These are phyloP conservation scores for Alternaria arbusti DNA, from an alignment of 2,329 filamentous ascomycete species.

Conservation along the genomic window DNA sequence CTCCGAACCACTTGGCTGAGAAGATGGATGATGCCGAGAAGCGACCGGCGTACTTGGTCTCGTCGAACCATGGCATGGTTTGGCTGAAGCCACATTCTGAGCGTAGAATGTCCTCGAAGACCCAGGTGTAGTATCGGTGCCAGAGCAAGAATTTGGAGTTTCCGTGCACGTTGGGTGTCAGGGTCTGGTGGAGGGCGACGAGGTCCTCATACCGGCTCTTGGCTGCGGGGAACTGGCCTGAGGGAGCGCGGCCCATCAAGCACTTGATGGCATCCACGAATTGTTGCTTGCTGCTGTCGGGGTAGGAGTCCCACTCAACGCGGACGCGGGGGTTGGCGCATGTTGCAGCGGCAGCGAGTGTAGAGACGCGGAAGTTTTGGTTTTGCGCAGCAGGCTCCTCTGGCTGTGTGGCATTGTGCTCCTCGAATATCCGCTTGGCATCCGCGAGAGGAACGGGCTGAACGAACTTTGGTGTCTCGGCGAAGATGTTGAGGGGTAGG, in stretches of 20 bases:
- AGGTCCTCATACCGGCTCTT: conserved; percentile 44
- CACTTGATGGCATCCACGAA: conserved; percentile 41
- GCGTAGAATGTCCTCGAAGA: conserved; percentile 51
- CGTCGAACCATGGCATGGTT: conserved; percentile 48
- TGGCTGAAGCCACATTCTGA: conserved; percentile 52
- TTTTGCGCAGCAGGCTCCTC: background rate
- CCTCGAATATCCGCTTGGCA: conserved; percentile 6
- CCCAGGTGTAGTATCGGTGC: conserved; percentile 53
- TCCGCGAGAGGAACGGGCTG: conserved; percentile 14
- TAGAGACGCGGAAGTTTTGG: background rate
- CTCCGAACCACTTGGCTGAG: conserved; percentile 35
- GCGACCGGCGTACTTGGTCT: conserved; percentile 40
- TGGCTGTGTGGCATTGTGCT: background rate
- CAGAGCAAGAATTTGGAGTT: conserved; percentile 51
- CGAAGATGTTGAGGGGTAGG: conserved; percentile 15
- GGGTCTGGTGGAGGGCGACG: conserved; percentile 42
- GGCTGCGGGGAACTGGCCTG: conserved; percentile 33
- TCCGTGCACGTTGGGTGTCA: conserved; percentile 43
- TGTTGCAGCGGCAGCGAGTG: conserved; percentile 8
- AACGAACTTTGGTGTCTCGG: conserved; percentile 9
- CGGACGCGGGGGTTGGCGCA: conserved; percentile 41
- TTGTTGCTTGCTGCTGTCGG: conserved; percentile 28
- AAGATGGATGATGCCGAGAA: conserved; percentile 41
- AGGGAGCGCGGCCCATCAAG: conserved; percentile 28
- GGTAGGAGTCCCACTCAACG: conserved; percentile 40